These are phyloP conservation scores for Talaromyces thailandensis DNA, from an alignment of 495 filamentous ascomycete genomes.

Conservation along the genomic window DNA sequence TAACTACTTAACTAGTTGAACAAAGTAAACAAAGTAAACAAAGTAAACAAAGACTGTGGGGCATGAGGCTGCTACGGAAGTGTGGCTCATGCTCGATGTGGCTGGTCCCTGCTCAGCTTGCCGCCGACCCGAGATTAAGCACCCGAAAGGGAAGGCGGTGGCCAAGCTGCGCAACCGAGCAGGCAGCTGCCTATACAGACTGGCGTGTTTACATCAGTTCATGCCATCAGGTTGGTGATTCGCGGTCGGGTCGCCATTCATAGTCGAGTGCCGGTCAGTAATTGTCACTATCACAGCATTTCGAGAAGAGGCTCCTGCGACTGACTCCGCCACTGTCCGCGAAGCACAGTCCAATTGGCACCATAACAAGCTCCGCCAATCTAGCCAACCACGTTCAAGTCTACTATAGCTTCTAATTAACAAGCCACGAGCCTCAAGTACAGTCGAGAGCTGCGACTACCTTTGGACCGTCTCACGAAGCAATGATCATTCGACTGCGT, in stretches of 20 bases:
- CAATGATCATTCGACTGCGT: constrained; percentile 35
- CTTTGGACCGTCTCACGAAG: constrained; percentile 12
- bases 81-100: not conserved
- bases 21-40: not conserved
- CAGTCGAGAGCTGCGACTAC: not conserved
- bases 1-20: too few species aligned
- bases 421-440: not conserved
- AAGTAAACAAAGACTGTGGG: not conserved
- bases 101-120: not conserved
- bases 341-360: not conserved
- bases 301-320: not conserved
- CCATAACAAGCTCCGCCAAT: not conserved
- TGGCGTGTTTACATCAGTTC: not conserved
- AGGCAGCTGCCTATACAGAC: not conserved
- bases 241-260: not conserved
- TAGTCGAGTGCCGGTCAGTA: not conserved
- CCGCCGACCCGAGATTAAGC: not conserved
- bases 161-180: not conserved
- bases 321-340: not conserved
- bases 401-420: not conserved
- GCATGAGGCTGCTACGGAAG: not conserved
- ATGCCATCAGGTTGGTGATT: not conserved
- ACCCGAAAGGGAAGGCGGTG: not conserved
- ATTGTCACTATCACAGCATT: not conserved
- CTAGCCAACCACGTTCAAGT: not conserved